Conservation (phyloP, 305 asterid genomes). For the Solanum aculeatissimum region DNA sequence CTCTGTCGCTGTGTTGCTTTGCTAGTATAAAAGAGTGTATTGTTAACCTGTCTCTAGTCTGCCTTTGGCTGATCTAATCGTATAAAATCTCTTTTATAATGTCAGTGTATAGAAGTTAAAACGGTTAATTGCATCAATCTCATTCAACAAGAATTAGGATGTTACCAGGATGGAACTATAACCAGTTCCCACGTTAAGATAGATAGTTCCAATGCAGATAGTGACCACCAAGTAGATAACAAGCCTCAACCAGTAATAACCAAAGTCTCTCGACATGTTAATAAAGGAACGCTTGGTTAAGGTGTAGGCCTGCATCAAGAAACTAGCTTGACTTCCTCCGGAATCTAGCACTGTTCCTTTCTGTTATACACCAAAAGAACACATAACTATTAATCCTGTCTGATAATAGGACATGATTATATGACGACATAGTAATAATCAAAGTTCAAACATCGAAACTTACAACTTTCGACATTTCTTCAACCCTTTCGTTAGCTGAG, state of each 20-base stretch:
- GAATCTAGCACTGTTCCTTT: conserved; percentile 92
- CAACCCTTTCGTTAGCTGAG: conserved; percentile 62
- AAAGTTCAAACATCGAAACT: conserved; percentile 8
- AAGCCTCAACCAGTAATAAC: conserved; percentile 97
- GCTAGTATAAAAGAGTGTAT: background rate
- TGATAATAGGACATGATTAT: background rate
- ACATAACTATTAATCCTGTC: background rate
- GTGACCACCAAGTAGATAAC: conserved; percentile 85
- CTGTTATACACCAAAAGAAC: conserved; percentile 19
- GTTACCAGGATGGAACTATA: conserved; percentile 87
- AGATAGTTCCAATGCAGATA: conserved; percentile 91
- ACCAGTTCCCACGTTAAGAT: conserved; percentile 83
- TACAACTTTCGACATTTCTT: conserved; percentile 85
- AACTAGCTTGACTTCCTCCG: conserved; percentile 97
- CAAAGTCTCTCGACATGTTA: conserved; percentile 98
- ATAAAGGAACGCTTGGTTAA: conserved; percentile 83
- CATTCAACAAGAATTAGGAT: background rate
- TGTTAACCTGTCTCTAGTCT: background rate
- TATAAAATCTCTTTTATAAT: background rate
- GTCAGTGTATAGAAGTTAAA: background rate
- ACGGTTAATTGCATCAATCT: background rate
- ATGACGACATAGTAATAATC: background rate
- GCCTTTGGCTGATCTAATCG: background rate
- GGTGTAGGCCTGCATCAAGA: conserved; percentile 81
- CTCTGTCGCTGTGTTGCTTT: background rate